A percentile compares a stretch with the other conserved stretches of the same genome.
Conservation (phyloP, 1,284 basidiomycete genomes). For the Cerioporus squamosus region DNA sequence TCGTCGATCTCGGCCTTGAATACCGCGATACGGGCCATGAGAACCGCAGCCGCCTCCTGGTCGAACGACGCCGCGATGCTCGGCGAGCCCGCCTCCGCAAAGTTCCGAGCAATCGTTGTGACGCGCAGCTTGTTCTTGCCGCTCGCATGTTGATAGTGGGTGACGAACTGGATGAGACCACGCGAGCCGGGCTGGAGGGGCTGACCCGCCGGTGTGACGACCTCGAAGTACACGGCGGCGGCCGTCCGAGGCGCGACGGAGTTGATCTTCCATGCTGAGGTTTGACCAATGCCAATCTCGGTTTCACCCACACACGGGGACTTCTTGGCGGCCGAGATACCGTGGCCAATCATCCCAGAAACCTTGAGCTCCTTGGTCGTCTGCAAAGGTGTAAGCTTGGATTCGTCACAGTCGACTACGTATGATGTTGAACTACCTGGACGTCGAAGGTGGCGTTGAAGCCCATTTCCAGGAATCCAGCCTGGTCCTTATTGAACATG, state of each 20-base stretch:
- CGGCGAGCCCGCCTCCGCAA: slow-evolving; percentile 95
- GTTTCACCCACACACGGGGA: slow-evolving; percentile 98
- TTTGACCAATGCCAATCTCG: slow-evolving; percentile 98
- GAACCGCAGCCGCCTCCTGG: slow-evolving; percentile 96
- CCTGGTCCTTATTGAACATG: slow-evolving; percentile 92
- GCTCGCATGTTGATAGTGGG: slow-evolving; percentile 97
- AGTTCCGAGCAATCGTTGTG: slow-evolving; percentile 96
- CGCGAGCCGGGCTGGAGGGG: slow-evolving; percentile 90
- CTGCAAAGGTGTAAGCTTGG: slow-evolving; percentile 42
- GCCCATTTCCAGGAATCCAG: slow-evolving; percentile 94
- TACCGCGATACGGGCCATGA: slow-evolving; percentile 99
- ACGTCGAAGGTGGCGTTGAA: slow-evolving; percentile 99
- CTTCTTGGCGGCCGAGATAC: slow-evolving; percentile 97
- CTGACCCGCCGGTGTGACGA: slow-evolving; percentile 98
- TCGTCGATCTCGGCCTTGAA: slow-evolving; percentile 99
- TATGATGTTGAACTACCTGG: slow-evolving; percentile 61
- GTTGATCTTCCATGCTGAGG: slow-evolving; percentile 99
- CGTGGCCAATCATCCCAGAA: slow-evolving; percentile 97
- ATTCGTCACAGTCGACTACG: not conserved
- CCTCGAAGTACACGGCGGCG: slow-evolving; percentile 96
- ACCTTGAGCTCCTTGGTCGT: slow-evolving; percentile 99
- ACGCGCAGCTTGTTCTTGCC: slow-evolving; percentile 95
- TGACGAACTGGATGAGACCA: slow-evolving; percentile 98
- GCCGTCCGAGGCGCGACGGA: slow-evolving; percentile 89
- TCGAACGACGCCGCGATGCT: slow-evolving; percentile 95